Evolutionary conservation across 352 stramenopile species (phyloP), one percentile per base, ranked within the genome.

Genomic region (Stramenopiles sp.): DNA sequence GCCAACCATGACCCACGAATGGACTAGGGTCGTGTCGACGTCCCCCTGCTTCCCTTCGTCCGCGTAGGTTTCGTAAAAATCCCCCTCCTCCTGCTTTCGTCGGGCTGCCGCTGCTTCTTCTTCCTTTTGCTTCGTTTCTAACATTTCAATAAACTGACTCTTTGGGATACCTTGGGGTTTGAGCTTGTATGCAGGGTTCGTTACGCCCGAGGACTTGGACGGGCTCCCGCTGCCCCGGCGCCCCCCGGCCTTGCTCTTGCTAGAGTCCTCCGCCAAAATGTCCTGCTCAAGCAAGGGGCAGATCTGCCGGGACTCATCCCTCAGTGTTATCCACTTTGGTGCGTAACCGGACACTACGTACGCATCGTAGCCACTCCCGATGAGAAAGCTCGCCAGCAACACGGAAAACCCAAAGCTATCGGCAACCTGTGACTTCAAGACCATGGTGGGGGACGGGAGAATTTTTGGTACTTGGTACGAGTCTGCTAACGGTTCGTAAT

Each of bases 291-390:
- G 78, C 6, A 83, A 77, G 0, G 88, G 87, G 34, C 89, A 85
- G 3, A 79, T 75, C 4, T 84, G 87, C 25, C 88, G 84, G 68
- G 82, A 92, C 76, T 95, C 88, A 79, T 97, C 91, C n/a, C 92
- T 74, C 0, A 95, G 78, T 73, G 89, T 94, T 32, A 97, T 85
- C 83, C 87, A 95, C 0, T 78, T 79, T 4, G 90, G 89, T 1
- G 89, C 91, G 4, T 80, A 86, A 0, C 93, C 93, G 36, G 91
- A 83, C 1, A 96, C 90, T 4, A 96, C 88, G 76, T 94, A 97
- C 0, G 92, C 92, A 76, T 98, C 92, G 78, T 96, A 97, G 0
- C 92, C 92, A 1, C 87, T 86, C 6, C 92, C 93, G 37, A 97
- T 82, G 4, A 98, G 82, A 43, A 96, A 94, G 3, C 88, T 95